These are phyloP conservation scores for Piper betle DNA, from an alignment of 164 flowering plant species.

Conservation along the genomic window DNA sequence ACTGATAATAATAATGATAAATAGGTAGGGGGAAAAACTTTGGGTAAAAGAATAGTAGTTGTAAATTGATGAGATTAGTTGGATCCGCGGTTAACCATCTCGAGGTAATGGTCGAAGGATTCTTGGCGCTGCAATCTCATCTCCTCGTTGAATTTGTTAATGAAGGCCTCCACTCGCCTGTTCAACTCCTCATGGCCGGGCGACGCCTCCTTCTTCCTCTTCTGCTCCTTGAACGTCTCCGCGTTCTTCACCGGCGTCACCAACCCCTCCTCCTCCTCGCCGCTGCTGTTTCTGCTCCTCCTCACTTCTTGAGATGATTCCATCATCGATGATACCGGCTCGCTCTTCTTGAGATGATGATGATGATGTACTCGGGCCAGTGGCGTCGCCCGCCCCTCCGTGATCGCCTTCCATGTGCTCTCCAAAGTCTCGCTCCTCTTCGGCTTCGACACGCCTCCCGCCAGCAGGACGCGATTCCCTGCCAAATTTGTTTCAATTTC, in stretches of 20 bases:
- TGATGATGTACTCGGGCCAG: no score
- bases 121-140: slow-evolving; percentile 82
- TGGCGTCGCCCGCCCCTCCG: slow-evolving; percentile 71
- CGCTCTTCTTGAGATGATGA: slow-evolving; percentile 61
- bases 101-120: slow-evolving; percentile 49
- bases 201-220: slow-evolving; percentile 42
- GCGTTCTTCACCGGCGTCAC: slow-evolving; percentile 27
- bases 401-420: slow-evolving; percentile 79
- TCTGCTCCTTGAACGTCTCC: slow-evolving; percentile 48
- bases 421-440: slow-evolving; percentile 89
- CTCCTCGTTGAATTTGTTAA: slow-evolving; percentile 76
- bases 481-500: background rate
- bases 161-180: slow-evolving; percentile 77
- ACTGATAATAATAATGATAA: no score
- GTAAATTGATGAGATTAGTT: no score
- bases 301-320: no score
- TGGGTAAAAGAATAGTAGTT: no score
- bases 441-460: slow-evolving; percentile 53
- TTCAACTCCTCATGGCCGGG: slow-evolving; percentile 84
- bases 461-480: slow-evolving; percentile 26
- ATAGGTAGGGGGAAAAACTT: no score
- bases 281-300: no score
- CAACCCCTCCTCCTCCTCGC: slow-evolving; percentile 2
- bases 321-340: slow-evolving; percentile 35
- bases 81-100: slow-evolving; percentile 59